A percentile compares a stretch with the other conserved stretches of the same genome.
Conservation (phyloP, 805 yeast genomes). For the Candida nemodendra region DNA sequence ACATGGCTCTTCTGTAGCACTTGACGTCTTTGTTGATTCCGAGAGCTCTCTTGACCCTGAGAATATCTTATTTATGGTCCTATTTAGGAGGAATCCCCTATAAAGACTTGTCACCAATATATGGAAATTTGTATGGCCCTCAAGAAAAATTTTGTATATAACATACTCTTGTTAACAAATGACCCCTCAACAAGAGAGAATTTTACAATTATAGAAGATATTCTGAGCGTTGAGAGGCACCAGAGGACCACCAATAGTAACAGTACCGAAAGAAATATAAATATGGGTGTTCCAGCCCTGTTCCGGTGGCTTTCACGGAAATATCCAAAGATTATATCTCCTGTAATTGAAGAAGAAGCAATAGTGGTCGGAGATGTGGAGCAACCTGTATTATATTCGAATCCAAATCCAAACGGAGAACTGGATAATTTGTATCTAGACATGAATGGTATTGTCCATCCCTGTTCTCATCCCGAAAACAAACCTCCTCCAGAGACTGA, state of each 20-base stretch:
- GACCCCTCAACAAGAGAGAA: too few relatives aligned
- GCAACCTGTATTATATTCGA: constrained; percentile 64
- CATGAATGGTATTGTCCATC: constrained; percentile 99
- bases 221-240: too few relatives aligned
- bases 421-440: constrained; percentile 89
- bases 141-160: too few relatives aligned
- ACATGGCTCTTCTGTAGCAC: neutral
- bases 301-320: constrained; percentile 93
- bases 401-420: constrained; percentile 94
- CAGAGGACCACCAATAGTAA: too few relatives aligned
- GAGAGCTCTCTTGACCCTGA: too few relatives aligned
- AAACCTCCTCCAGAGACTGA: constrained; percentile 95
- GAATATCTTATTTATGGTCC: too few relatives aligned
- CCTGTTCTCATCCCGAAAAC: constrained; percentile 97
- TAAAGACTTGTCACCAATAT: too few relatives aligned
- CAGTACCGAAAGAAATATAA: neutral
- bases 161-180: too few relatives aligned
- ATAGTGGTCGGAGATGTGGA: constrained; percentile 57
- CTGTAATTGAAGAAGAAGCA: constrained; percentile 76
- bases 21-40: neutral
- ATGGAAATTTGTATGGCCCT: too few relatives aligned
- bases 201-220: too few relatives aligned
- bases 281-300: constrained; percentile 96
- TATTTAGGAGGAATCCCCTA: too few relatives aligned
- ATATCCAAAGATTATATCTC: constrained; percentile 91